A percentile compares a stretch with the other conserved stretches of the same genome.
Conservation (phyloP, 1,284 basidiomycete genomes). For the Tilletia horrida region DNA sequence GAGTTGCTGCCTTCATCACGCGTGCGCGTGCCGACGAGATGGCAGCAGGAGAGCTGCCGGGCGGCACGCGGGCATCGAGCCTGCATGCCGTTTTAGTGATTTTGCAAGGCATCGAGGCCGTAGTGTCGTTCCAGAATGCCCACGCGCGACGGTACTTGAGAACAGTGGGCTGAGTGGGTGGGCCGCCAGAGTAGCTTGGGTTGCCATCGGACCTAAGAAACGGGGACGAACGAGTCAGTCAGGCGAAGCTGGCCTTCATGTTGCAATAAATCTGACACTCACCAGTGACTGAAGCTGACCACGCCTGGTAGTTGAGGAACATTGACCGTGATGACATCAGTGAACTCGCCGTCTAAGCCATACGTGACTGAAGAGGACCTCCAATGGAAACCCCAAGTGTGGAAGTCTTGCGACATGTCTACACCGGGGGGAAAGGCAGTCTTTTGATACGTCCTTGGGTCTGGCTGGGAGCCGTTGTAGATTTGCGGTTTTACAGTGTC, state of each 20-base stretch:
- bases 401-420: slow-evolving; percentile 17
- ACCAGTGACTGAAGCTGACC: slow-evolving; percentile 17
- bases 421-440: neutral
- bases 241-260: neutral
- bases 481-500: slow-evolving; percentile 18
- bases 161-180: neutral
- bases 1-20: too few species aligned
- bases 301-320: slow-evolving; percentile 13
- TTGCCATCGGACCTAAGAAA: slow-evolving; percentile 13
- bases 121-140: slow-evolving; percentile 16
- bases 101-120: slow-evolving; percentile 4
- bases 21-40: neutral
- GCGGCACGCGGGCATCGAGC: slow-evolving; percentile 6
- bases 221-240: neutral
- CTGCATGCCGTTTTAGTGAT: neutral
- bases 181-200: slow-evolving; percentile 13
- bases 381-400: slow-evolving; percentile 11
- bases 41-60: neutral
- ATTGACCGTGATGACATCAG: neutral
- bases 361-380: neutral
- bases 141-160: slow-evolving; percentile 11
- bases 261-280: neutral
- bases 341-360: slow-evolving; percentile 15
- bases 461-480: slow-evolving; percentile 7
- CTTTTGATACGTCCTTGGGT: slow-evolving; percentile 10